A percentile compares a stretch with the other conserved stretches of the same genome.
Conservation (phyloP, 768 basidiomycete genomes). For the Tephrocybe sp. region DNA sequence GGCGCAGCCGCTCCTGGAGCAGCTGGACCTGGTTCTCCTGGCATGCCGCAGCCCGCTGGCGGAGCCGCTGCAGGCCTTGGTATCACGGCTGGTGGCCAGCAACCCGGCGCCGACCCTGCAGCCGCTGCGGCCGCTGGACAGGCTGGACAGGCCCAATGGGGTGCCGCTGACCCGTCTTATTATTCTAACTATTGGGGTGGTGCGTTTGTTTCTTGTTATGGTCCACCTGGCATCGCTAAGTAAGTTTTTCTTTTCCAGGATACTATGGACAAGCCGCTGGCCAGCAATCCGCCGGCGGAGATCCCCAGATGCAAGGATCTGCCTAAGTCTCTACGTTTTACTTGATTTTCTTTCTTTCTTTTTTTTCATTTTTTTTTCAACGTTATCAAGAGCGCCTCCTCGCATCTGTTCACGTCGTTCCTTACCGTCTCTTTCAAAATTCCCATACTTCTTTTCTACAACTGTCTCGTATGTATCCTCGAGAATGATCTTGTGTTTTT, state of each 20-base stretch:
- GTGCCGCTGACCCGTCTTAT: constrained; percentile 69
- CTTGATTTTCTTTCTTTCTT: too few relatives aligned
- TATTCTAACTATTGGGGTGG: constrained; percentile 86
- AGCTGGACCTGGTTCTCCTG: constrained; percentile 49
- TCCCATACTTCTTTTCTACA: constrained; percentile 9
- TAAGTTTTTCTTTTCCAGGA: constrained; percentile 36
- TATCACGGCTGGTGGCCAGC: constrained; percentile 52
- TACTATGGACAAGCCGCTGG: constrained; percentile 69
- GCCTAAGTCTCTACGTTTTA: constrained; percentile 30
- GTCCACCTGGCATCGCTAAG: constrained; percentile 8
- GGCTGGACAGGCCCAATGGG: constrained; percentile 75
- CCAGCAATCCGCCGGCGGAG: constrained; percentile 56
- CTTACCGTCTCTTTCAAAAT: constrained; percentile 19
- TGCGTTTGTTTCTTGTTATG: constrained; percentile 30
- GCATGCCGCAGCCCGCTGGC: constrained; percentile 55
- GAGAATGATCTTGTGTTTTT: background rate
- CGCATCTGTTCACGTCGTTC: constrained; percentile 15
- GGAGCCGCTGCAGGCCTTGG: constrained; percentile 56
- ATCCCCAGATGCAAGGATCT: constrained; percentile 52
- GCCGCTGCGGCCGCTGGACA: constrained; percentile 52
- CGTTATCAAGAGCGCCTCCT: constrained; percentile 15
- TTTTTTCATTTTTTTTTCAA: constrained; percentile 27
- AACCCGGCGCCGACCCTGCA: constrained; percentile 52
- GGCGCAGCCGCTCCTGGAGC: constrained; percentile 45
- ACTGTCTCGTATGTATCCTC: constrained; percentile 22